Conservation (phyloP, 129 eudicot species). For the Arctium lappa region DNA sequence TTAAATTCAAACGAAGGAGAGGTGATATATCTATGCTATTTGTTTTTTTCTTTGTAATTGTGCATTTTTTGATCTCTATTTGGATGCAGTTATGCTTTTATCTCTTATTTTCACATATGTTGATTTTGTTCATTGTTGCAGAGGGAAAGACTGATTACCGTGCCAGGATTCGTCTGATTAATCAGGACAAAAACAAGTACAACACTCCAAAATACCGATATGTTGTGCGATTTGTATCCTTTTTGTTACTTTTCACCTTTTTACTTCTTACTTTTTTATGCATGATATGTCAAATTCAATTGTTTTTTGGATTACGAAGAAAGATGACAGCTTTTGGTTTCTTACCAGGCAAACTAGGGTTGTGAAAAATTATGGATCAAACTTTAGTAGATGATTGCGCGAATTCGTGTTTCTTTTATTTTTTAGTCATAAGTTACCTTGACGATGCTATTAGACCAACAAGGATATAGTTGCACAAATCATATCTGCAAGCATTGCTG, state of each 20-base stretch:
- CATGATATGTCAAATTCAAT: neutral
- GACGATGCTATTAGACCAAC: conserved; percentile 53
- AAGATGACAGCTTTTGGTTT: neutral
- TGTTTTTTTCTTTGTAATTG: neutral
- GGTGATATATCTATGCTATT: conserved; percentile 18
- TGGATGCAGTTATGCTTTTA: neutral
- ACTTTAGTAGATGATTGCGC: neutral
- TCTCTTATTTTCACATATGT: neutral
- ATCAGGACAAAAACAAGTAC: conserved; percentile 92
- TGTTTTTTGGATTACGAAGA: neutral
- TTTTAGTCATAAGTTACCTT: conserved; percentile 16
- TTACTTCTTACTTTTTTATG: neutral
- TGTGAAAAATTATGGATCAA: neutral
- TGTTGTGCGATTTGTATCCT: conserved; percentile 93
- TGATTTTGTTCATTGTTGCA: conserved; percentile 1
- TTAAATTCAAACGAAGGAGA: conserved; percentile 91
- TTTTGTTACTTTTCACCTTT: neutral
- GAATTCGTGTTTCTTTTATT: neutral
- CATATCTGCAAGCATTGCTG: conserved; percentile 82
- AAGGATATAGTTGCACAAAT: conserved; percentile 78
- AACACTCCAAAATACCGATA: conserved; percentile 86
- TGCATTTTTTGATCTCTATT: neutral
- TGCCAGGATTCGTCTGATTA: conserved; percentile 79
- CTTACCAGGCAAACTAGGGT: neutral
- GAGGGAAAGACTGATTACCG: conserved; percentile 98